A percentile compares a stretch with the other conserved stretches of the same genome.
phyloP scores from a whole-genome alignment of 345 rosid genomes.

The Gossypium thurberi region DNA sequence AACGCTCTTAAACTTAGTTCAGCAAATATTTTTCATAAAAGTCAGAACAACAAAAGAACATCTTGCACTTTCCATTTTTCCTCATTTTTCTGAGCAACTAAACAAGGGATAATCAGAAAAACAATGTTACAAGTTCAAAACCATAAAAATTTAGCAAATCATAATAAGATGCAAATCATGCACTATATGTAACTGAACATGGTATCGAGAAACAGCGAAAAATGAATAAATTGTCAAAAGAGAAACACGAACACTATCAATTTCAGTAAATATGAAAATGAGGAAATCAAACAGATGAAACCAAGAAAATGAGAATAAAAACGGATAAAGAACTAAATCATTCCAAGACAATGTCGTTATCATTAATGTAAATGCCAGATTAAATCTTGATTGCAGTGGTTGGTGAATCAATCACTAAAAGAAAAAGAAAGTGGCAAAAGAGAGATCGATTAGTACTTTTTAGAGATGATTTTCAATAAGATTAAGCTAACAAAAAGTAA shows the following conservation, averaged over 20 bases:
- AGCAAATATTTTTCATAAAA: background rate
- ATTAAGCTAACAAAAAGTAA: background rate
- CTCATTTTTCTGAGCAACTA: conserved; percentile 9
- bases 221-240: background rate
- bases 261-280: background rate
- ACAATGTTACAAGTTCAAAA: background rate
- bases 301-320: background rate
- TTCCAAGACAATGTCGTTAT: background rate
- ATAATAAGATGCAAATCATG: too few species aligned
- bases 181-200: background rate
- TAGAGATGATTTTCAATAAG: background rate
- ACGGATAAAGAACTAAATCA: background rate
- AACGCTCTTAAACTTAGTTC: background rate
- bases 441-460: conserved; percentile 4
- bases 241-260: background rate
- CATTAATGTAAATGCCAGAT: background rate
- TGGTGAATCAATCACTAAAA: too few species aligned
- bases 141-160: background rate
- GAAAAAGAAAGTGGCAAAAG: too few species aligned
- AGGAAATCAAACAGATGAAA: background rate
- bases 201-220: background rate
- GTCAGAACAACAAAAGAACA: background rate
- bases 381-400: background rate
- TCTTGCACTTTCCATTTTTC: background rate
- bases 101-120: background rate